phyloP scores from a whole-genome alignment of 2,329 filamentous ascomycete species.

The Arthrobotrys megalospora region DNA sequence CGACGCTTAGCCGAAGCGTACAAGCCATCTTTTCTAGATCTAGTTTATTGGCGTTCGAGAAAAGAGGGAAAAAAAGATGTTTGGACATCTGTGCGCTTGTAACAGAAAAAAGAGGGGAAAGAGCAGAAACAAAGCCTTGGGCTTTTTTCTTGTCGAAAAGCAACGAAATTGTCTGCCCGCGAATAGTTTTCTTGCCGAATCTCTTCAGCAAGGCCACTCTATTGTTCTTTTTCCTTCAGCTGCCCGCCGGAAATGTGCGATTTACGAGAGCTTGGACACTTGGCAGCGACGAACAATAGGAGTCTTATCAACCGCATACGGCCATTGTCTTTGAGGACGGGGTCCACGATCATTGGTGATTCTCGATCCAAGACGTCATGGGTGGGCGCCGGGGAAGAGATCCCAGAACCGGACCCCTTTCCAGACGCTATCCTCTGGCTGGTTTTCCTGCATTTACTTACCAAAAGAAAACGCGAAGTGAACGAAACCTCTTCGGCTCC shows the following conservation, averaged over 20 bases:
- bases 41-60: slow-evolving; percentile 18
- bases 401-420: slow-evolving; percentile 50
- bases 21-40: slow-evolving; percentile 11
- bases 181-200: slow-evolving; percentile 24
- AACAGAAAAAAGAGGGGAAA: slow-evolving; percentile 35
- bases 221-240: slow-evolving; percentile 37
- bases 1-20: slow-evolving; percentile 27
- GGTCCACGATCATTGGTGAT: slow-evolving; percentile 45
- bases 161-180: neutral
- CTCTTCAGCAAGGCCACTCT: slow-evolving; percentile 19
- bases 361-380: slow-evolving; percentile 50
- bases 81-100: slow-evolving; percentile 47
- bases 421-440: slow-evolving; percentile 43
- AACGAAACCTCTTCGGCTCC: slow-evolving; percentile 19
- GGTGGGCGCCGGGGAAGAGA: slow-evolving; percentile 50
- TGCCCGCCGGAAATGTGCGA: slow-evolving; percentile 51
- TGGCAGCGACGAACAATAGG: slow-evolving; percentile 50
- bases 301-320: slow-evolving; percentile 46
- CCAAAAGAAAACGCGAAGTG: slow-evolving; percentile 21
- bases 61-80: slow-evolving; percentile 31
- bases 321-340: slow-evolving; percentile 45
- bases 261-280: slow-evolving; percentile 59
- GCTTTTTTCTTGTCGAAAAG: neutral
- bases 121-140: slow-evolving; percentile 3
- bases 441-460: slow-evolving; percentile 21